phyloP scores from a whole-genome alignment of 768 basidiomycete genomes.

The Tremella yokohamensis region DNA sequence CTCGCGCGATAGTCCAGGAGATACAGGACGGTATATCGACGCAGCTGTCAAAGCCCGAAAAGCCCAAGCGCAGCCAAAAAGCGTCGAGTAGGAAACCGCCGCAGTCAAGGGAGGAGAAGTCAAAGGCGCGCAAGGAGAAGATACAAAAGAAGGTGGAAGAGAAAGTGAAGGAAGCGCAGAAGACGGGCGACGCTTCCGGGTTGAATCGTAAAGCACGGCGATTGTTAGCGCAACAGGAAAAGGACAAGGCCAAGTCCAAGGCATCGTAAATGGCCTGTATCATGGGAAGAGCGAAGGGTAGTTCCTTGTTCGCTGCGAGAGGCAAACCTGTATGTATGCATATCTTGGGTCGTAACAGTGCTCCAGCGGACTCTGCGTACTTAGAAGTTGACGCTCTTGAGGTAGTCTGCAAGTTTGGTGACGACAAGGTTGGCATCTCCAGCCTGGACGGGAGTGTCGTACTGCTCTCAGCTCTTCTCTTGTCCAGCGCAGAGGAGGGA shows the following conservation, averaged over 20 bases:
- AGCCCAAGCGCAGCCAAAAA: slow-evolving; percentile 1
- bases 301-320: too few species aligned
- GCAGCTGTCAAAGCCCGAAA: slow-evolving; percentile 1
- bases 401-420: slow-evolving; percentile 71
- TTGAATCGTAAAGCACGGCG: slow-evolving; percentile 33
- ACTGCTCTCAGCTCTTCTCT: slow-evolving; percentile 47
- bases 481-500: neutral
- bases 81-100: neutral
- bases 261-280: too few species aligned
- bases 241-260: slow-evolving; percentile 1
- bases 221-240: slow-evolving; percentile 16
- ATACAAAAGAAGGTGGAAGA: neutral
- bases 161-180: slow-evolving; percentile 14
- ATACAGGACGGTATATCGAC: slow-evolving; percentile 16
- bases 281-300: too few species aligned
- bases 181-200: slow-evolving; percentile 8
- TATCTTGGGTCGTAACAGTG: too few species aligned
- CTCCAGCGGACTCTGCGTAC: neutral
- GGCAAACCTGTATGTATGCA: too few species aligned
- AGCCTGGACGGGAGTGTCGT: slow-evolving; percentile 63
- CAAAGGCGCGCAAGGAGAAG: slow-evolving; percentile 2
- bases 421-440: slow-evolving; percentile 65
- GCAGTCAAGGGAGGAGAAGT: neutral
- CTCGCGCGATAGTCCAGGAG: slow-evolving; percentile 21
- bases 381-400: slow-evolving; percentile 54